Base-by-base conservation (phyloP, 2,329 filamentous ascomycete genomes). In the Fusarium siculi region DNA sequence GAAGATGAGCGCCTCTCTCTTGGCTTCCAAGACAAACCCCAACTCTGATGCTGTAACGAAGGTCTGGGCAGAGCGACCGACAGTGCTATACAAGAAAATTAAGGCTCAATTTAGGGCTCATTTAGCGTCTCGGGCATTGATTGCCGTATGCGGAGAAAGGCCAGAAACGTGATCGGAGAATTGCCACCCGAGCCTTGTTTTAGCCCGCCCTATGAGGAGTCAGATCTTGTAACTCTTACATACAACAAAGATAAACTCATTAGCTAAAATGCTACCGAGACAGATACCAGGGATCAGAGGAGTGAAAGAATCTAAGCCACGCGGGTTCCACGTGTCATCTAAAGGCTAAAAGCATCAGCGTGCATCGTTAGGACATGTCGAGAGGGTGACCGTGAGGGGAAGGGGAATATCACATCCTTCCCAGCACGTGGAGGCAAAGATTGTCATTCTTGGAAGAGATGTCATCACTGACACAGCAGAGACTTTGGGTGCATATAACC, bases 271-370 rank as follows among this genome's bases (percentile, higher is more conserved):
- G 25, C 25, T 39, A 36, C 30, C 4, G 25, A 25, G n/a, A 55
- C 15, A 15, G 18, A 34, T 14, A 19, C 49, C 5, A 8, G 49
- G 44, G 34, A 36, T 50, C 11, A 1, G n/a, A 9, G 9, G 19
- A 2, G 30, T 1, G 15, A 43, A 9, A 14, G 16, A 36, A 21
- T 25, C 10, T 40, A 9, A 42, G 53, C 64, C 63, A 67, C 63
- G 63, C 40, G 63, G 28, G 11, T 47, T 67, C 63, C 64, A 61
- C 63, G 63, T 61, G 64, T 67, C 53, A 63, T 6, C 25, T 40
- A 14, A 36, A 66, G 34, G 21, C 44, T 60, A 65, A 58, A 58
- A 37, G 54, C 40, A 57, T 47, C 32, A 36, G 30, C 54, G 21
- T 49, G 36, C 43, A 65, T 46, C 40, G 21, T 32, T 65, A 28